phyloP scores from a whole-genome alignment of 179 eudicot genomes.

The Camellia oleifera region DNA sequence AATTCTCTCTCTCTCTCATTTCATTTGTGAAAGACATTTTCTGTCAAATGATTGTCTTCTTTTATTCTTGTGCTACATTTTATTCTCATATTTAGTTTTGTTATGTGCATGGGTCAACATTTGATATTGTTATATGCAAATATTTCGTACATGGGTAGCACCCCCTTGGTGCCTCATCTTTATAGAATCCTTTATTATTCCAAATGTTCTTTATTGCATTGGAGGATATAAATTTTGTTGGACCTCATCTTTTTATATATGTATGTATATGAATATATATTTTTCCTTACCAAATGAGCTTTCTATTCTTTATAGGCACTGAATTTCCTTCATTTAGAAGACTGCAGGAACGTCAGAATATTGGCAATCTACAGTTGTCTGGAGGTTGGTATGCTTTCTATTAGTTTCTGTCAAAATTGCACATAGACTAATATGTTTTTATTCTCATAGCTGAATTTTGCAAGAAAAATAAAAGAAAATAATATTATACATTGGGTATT shows the following conservation, averaged over 20 bases:
- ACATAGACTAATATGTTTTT: neutral
- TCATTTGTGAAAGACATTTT: neutral
- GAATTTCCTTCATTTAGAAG: constrained; percentile 44
- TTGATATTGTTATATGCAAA: neutral
- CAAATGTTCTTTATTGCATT: neutral
- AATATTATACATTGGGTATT: neutral
- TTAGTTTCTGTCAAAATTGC: neutral
- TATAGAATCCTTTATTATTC: neutral
- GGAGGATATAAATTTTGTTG: neutral
- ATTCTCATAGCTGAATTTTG: neutral
- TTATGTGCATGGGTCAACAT: neutral
- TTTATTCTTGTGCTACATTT: neutral
- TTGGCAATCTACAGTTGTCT: constrained; percentile 35
- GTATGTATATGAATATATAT: neutral
- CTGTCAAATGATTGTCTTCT: neutral
- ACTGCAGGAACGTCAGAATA: constrained; percentile 28
- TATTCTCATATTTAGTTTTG: neutral
- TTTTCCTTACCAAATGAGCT: neutral
- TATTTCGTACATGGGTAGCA: too few species aligned
- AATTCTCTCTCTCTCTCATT: too few species aligned
- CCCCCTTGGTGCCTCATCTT: too few species aligned
- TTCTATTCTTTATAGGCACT: constrained; percentile 22
- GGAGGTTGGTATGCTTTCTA: constrained; percentile 33
- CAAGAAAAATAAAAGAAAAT: neutral
- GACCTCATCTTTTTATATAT: neutral